A percentile compares a stretch with the other conserved stretches of the same genome.
phyloP scores from a whole-genome alignment of 768 basidiomycete genomes.

The Pulveroboletus sp. region DNA sequence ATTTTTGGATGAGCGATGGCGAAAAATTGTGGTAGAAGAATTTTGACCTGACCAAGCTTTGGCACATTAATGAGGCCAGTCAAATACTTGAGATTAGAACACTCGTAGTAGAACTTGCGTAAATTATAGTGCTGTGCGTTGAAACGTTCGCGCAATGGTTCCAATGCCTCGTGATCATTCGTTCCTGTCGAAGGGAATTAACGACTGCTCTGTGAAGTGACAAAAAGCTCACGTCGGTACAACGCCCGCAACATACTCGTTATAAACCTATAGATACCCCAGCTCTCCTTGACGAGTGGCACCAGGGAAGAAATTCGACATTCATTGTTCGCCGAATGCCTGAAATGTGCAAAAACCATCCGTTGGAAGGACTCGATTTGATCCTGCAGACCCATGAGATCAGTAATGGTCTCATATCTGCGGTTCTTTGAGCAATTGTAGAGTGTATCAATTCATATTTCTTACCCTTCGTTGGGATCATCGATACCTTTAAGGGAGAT shows the following conservation, averaged over 20 bases:
- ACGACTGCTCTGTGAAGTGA: background rate
- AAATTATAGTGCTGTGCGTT: slow-evolving; percentile 88
- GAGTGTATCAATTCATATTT: slow-evolving; percentile 1
- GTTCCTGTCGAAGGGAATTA: slow-evolving; percentile 55
- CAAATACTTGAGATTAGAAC: slow-evolving; percentile 96
- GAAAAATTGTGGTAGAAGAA: background rate
- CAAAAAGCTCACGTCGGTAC: slow-evolving; percentile 69
- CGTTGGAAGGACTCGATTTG: slow-evolving; percentile 99
- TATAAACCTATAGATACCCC: slow-evolving; percentile 98
- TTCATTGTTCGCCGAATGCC: slow-evolving; percentile 89
- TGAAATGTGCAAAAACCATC: slow-evolving; percentile 94
- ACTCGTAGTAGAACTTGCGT: slow-evolving; percentile 98
- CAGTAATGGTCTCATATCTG: slow-evolving; percentile 96
- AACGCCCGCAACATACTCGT: slow-evolving; percentile 98
- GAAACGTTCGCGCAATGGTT: slow-evolving; percentile 84
- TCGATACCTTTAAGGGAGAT: slow-evolving; percentile 95
- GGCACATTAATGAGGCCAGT: slow-evolving; percentile 98
- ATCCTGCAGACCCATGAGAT: slow-evolving; percentile 96
- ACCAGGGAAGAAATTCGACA: slow-evolving; percentile 95
- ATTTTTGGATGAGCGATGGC: slow-evolving; percentile 1
- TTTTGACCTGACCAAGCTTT: slow-evolving; percentile 79
- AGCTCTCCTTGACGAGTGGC: slow-evolving; percentile 97
- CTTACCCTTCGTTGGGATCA: slow-evolving; percentile 98
- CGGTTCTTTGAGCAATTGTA: slow-evolving; percentile 7
- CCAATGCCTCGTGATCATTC: slow-evolving; percentile 81